Percentiles rank a stretch among this genome's conserved stretches.
These are phyloP conservation scores for Chalciporus pseudorubinellus DNA, from an alignment of 768 basidiomycete species.

Conservation along the genomic window DNA sequence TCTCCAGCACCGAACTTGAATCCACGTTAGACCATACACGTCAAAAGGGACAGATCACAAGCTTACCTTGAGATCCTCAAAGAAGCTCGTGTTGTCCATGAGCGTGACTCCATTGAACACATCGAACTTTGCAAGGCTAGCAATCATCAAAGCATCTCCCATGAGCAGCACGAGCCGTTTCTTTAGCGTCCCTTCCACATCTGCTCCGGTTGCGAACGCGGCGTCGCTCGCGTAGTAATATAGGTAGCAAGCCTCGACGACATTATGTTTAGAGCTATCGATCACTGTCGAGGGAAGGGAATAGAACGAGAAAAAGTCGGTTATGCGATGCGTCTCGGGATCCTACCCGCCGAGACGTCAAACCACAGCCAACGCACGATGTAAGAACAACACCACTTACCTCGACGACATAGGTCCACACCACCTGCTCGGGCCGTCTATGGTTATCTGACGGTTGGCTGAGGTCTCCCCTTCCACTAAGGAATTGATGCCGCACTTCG, in stretches of 20 bases:
- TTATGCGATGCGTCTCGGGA: conserved; percentile 76
- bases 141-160: conserved; percentile 77
- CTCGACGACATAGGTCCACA: conserved; percentile 97
- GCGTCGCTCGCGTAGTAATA: conserved; percentile 91
- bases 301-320: conserved; percentile 97
- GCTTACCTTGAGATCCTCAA: conserved; percentile 79
- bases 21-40: conserved; percentile 4
- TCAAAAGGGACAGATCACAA: neutral
- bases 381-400: conserved; percentile 39
- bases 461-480: conserved; percentile 71
- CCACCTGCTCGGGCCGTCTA: conserved; percentile 76
- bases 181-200: conserved; percentile 62
- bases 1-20: conserved; percentile 88
- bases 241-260: conserved; percentile 90
- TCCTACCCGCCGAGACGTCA: conserved; percentile 50
- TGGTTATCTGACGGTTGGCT: conserved; percentile 36
- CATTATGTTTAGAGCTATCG: conserved; percentile 61
- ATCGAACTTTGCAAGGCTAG: conserved; percentile 85
- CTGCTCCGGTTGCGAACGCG: conserved; percentile 59
- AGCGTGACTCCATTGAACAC: conserved; percentile 94
- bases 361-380: neutral
- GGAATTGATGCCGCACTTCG: conserved; percentile 83
- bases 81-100: conserved; percentile 87
- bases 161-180: conserved; percentile 69
- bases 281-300: conserved; percentile 94